These are phyloP conservation scores for Draba incana DNA, from an alignment of 345 rosid species.

Conservation along the genomic window DNA sequence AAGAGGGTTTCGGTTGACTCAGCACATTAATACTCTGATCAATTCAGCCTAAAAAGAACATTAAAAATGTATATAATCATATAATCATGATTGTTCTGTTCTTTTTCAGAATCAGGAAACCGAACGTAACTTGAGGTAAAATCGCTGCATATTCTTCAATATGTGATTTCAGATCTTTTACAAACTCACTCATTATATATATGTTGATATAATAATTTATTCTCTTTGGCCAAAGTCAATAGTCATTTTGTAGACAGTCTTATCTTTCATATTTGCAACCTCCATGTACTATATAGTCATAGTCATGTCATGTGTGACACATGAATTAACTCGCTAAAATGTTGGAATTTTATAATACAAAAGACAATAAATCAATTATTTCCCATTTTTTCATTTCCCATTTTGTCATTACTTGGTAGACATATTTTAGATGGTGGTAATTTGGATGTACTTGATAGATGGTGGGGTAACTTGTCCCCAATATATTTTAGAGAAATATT, in stretches of 20 bases:
- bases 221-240: conserved; percentile 27
- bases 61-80: neutral
- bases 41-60: neutral
- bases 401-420: too few species aligned
- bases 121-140: too few species aligned
- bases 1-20: conserved; percentile 1
- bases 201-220: too few species aligned
- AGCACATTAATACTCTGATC: neutral
- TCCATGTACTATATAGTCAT: conserved; percentile 24
- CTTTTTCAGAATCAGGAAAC: neutral
- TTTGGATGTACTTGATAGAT: too few species aligned
- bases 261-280: conserved; percentile 25
- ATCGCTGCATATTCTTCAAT: neutral
- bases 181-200: too few species aligned
- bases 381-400: too few species aligned
- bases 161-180: too few species aligned
- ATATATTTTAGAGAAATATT: too few species aligned
- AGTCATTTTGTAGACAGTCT: conserved; percentile 27
- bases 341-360: too few species aligned
- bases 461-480: too few species aligned
- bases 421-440: too few species aligned
- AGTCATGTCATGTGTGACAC: conserved; percentile 31
- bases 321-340: conserved; percentile 25
- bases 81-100: conserved; percentile 3
- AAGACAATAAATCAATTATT: too few species aligned